Percentiles rank a stretch among this genome's conserved stretches.
These are phyloP conservation scores for Glaciozyma martinii DNA, from an alignment of 768 basidiomycete species.

Conservation along the genomic window DNA sequence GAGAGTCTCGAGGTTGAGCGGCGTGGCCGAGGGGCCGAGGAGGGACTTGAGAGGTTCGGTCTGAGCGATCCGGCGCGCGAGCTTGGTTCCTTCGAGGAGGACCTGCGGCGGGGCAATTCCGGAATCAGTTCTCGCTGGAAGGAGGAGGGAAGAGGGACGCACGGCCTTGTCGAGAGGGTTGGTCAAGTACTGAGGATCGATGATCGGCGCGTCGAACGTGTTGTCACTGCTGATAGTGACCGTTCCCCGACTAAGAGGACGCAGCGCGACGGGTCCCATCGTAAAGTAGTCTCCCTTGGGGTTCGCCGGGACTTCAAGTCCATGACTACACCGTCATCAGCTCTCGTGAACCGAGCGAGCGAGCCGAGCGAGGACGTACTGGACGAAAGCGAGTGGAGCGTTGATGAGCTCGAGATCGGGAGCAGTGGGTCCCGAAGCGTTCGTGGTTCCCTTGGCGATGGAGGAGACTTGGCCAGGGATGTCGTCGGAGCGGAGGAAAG, in stretches of 20 bases:
- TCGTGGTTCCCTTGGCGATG: conserved; percentile 1
- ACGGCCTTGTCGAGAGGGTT: conserved; percentile 26
- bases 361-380: background rate
- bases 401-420: conserved; percentile 29
- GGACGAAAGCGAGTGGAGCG: conserved; percentile 11
- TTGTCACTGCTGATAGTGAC: conserved; percentile 16
- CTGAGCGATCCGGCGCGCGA: conserved; percentile 13
- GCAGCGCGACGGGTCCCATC: conserved; percentile 8
- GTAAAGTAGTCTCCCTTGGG: conserved; percentile 16
- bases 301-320: background rate
- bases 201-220: conserved; percentile 23
- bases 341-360: background rate
- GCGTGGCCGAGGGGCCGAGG: conserved; percentile 10
- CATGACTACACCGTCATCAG: conserved; percentile 1
- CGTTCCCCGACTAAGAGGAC: conserved; percentile 15
- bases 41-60: conserved; percentile 14
- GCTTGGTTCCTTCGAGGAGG: conserved; percentile 24
- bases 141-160: background rate
- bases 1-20: conserved; percentile 1
- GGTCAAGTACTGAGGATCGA: conserved; percentile 23
- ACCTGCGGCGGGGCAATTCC: conserved; percentile 10
- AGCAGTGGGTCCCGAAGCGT: conserved; percentile 16
- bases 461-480: conserved; percentile 3
- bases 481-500: conserved; percentile 26
- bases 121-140: background rate